Conservation (phyloP, 2,329 filamentous ascomycete species). For the Fonsecaea multimorphosa region DNA sequence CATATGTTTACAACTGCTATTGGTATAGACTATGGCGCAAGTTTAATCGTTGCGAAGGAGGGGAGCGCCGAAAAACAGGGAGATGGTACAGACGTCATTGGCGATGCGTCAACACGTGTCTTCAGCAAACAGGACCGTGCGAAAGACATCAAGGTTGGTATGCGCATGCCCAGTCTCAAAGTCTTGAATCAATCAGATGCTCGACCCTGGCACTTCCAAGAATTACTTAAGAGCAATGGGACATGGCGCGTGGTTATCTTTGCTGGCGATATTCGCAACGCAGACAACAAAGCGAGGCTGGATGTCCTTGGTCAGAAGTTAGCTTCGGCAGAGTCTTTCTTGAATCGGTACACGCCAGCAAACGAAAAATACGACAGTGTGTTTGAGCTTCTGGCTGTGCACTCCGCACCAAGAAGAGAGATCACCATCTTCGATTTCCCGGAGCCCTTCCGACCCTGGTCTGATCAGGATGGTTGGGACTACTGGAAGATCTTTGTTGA, state of each 20-base stretch:
- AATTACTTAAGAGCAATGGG: constrained; percentile 46
- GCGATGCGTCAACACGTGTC: no score
- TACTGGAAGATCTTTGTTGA: constrained; percentile 65
- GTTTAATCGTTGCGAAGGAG: constrained; percentile 37
- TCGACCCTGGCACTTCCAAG: constrained; percentile 47
- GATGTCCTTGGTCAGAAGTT: constrained; percentile 57
- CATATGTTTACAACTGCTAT: constrained; percentile 65
- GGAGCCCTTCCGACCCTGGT: constrained; percentile 56
- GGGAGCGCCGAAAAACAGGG: no score
- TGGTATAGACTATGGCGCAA: constrained; percentile 64
- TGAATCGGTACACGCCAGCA: constrained; percentile 53
- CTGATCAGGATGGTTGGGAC: constrained; percentile 58
- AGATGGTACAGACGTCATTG: no score
- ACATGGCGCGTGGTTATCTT: constrained; percentile 59
- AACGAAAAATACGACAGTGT: constrained; percentile 52
- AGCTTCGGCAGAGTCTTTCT: constrained; percentile 46
- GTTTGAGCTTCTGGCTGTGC: constrained; percentile 67
- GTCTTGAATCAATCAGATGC: constrained; percentile 48
- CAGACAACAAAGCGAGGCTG: constrained; percentile 44
- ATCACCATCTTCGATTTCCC: constrained; percentile 61
- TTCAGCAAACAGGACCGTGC: no score
- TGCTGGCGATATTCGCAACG: constrained; percentile 59
- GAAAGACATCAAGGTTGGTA: constrained; percentile 38
- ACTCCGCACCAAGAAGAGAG: constrained; percentile 58
- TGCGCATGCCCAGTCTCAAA: constrained; percentile 44